Percentiles rank a stretch among this genome's conserved stretches.
Evolutionary conservation across 345 rosid species (phyloP).

Genomic region (Excoecaria cochinchinensis): DNA sequence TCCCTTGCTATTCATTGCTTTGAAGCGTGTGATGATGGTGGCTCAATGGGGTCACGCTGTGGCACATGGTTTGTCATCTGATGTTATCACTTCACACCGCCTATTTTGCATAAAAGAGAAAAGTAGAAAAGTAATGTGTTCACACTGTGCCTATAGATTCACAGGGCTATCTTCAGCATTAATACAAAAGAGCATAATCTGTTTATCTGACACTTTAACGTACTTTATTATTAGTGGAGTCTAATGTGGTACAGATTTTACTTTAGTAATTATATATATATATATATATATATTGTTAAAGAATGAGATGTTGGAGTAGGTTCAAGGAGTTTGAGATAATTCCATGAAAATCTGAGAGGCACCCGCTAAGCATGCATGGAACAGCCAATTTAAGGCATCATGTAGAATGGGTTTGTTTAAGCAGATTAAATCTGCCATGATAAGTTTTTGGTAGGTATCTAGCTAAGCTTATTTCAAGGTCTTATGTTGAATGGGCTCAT

Average conservation of each 20-base stretch:
- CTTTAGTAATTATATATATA: not conserved
- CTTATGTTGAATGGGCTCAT: not conserved
- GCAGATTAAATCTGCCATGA: not conserved
- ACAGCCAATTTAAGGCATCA: not conserved
- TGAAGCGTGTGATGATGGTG: conserved; percentile 5
- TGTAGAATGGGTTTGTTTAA: not conserved
- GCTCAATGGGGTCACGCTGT: conserved; percentile 10
- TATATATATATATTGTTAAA: too few species aligned
- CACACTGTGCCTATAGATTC: not conserved
- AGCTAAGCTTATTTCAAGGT: too few species aligned
- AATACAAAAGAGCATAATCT: not conserved
- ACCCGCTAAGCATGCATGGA: not conserved
- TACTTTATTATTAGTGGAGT: not conserved
- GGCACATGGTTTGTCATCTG: conserved; percentile 4
- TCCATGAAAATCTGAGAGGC: not conserved
- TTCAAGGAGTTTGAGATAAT: not conserved
- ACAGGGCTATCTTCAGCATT: not conserved
- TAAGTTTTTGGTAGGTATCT: too few species aligned
- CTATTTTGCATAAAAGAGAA: not conserved
- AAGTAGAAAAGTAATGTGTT: not conserved
- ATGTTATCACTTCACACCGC: not conserved
- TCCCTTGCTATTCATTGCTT: not conserved
- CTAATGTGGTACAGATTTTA: not conserved
- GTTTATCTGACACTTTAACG: not conserved
- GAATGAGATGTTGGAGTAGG: not conserved